Base-by-base conservation (phyloP, 2,329 filamentous ascomycete genomes). In the Colletotrichum simmondsii region DNA sequence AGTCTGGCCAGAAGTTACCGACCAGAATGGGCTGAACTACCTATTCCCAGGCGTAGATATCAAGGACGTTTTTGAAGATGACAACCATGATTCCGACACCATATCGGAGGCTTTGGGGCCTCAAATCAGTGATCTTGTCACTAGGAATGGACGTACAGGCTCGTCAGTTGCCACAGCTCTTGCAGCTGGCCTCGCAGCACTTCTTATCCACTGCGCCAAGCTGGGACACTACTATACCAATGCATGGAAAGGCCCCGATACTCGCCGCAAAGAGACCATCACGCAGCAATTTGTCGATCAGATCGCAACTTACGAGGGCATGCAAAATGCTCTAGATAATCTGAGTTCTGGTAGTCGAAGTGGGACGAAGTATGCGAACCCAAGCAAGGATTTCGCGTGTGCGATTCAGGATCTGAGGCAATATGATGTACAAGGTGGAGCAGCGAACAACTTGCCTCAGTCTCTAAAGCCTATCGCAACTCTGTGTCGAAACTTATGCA, bases 161-260 rank as follows among this genome's bases (percentile, higher is more conserved):
- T 80, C 77, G 1, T 80, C 77, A 1, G 72, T 82, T 0, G 76
- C 80, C 1, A 82, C 80, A 1, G 79, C 81, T 0, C 65, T 81
- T 0, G 80, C 79, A 1, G 75, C 78, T 0, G 80, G 81, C 0
- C 66, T 80, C 5, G 80, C 80, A 1, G 80, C 78, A 2, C 32
- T 82, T 57, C 76, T 82, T 3, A 67, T 82, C 7, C 79, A 79
- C 52, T 80, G 77, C 59, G 75, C 77, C 52, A 75, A 79, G 42
- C 2, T 77, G 0, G 56, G 76, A 0, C 19, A 76, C 4, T 22
- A 77, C 4, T 54, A 77, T 5, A 76, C 75, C 26, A 46, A 70
- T 10, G 22, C 12, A 22, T 56, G 53, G 16, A 49, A 49, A 49
- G 42, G 42, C 8, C 19, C 19, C 8, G 53, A 24, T 14, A 24